Evolutionary conservation across 2,329 filamentous ascomycete genomes (phyloP), one percentile per base, ranked within the genome.

Genomic region (Curvularia eragrostidis): DNA sequence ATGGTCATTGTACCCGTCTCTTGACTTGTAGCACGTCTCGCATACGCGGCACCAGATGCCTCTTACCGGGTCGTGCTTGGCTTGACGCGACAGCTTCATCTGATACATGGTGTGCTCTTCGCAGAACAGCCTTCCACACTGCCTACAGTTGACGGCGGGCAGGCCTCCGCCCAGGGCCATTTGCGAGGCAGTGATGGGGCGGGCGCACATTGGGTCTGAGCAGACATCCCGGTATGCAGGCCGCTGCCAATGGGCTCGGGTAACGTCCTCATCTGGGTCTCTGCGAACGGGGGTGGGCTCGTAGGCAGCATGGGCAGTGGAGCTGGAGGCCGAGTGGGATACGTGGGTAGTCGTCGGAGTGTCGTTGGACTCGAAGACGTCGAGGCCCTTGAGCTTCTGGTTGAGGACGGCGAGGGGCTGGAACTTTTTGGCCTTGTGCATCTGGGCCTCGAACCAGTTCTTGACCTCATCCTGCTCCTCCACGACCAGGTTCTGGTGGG

Each of bases 21-120:
- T 86, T 50, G 93, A 97, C 80, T 97, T 98, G 80, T 95, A 99
- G 79, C 95, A 99, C n/a, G 95, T 98, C 80, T 99, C 95, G 74
- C 95, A 99, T 1, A 98, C 94, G 50, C 95, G 82, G 68, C 91
- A 96, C 95, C 95, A 99, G 66, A 91, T 86, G 7, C 95, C 95
- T 61, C 94, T 83, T 1, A 95, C 87, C 0, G 95, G 94, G 63
- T 99, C 95, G 77, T 97, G 92, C 57, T 89, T 85, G 3, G 95
- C 95, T 28, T 93, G 90, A 53, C 93, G 84, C 8, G 93, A 97
- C 10, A 99, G 83, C 81, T 96, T 97, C 91, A 98, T 98, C 80
- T 99, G 94, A 73, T 98, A 99, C 93, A 99, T 97, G 51, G 95
- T 98, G 75, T 99, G 95, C 67, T 94, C 91, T 72, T 98, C 95